phyloP scores from a whole-genome alignment of 1,284 basidiomycete species.

The Apiotrichum brassicae region DNA sequence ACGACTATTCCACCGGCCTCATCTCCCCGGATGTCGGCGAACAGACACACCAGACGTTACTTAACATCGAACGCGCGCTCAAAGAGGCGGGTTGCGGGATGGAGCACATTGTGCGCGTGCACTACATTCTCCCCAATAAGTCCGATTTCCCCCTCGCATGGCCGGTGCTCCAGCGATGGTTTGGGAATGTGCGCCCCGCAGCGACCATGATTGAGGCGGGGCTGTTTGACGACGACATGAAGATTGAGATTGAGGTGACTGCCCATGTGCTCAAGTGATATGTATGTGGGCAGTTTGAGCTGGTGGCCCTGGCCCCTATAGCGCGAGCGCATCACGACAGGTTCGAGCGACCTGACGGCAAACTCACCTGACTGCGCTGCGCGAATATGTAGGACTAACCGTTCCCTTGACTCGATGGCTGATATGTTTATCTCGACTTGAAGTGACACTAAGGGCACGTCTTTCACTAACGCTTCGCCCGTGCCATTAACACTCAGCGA shows the following conservation, averaged over 20 bases:
- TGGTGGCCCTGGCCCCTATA: too few species aligned
- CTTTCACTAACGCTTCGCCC: too few species aligned
- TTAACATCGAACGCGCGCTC: background rate
- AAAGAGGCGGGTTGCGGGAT: background rate
- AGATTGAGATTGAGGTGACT: background rate
- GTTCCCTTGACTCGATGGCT: too few species aligned
- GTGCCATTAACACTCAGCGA: too few species aligned
- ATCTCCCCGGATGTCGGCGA: background rate
- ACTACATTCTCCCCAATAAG: background rate
- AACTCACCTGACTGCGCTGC: too few species aligned
- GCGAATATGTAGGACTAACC: too few species aligned
- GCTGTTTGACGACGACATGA: background rate
- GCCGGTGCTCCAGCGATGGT: background rate
- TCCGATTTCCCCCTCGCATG: background rate
- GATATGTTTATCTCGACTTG: too few species aligned
- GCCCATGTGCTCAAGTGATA: background rate
- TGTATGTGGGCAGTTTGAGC: too few species aligned
- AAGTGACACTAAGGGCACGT: too few species aligned
- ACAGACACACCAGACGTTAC: background rate
- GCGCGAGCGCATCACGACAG: too few species aligned
- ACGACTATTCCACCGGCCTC: background rate
- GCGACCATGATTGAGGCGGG: background rate
- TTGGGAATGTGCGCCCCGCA: background rate
- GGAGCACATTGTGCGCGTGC: background rate
- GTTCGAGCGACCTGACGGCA: too few species aligned